Conservation (phyloP, 345 rosid species). For the Kernera saxatilis region DNA sequence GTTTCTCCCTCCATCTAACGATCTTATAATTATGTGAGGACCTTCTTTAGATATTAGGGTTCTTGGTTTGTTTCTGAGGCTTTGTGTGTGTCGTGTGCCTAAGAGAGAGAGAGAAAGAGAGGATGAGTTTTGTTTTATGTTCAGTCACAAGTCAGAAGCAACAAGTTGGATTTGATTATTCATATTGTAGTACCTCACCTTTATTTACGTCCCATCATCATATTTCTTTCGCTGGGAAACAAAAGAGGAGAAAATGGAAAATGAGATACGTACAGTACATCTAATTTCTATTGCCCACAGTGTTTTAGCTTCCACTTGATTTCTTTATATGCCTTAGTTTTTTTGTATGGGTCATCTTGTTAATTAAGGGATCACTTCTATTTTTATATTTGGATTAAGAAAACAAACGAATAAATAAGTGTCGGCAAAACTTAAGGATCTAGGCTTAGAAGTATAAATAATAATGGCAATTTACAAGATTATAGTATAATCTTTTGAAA, state of each 20-base stretch:
- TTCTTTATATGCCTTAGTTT: neutral
- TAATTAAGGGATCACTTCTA: neutral
- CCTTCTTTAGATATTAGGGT: neutral
- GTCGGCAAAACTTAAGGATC: neutral
- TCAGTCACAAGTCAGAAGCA: conserved; percentile 15
- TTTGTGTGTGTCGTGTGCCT: neutral
- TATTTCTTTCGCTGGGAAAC: neutral
- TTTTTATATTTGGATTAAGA: neutral
- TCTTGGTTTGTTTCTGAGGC: conserved; percentile 2
- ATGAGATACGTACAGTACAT: neutral
- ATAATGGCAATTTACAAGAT: neutral
- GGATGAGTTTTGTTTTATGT: neutral
- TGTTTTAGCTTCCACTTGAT: neutral
- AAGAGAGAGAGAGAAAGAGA: neutral
- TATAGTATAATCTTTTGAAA: neutral
- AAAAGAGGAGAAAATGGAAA: neutral
- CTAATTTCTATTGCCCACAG: neutral
- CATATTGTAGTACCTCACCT: conserved; percentile 21
- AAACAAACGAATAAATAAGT: neutral
- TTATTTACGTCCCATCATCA: conserved; percentile 28
- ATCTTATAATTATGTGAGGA: neutral
- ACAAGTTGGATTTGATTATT: conserved; percentile 29
- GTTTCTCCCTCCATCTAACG: conserved; percentile 20
- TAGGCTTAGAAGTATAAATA: neutral
- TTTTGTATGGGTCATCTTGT: neutral